A percentile compares a stretch with the other conserved stretches of the same genome.
phyloP scores from a whole-genome alignment of 495 filamentous ascomycete species.

The Hypoxylon lienhwacheense region DNA sequence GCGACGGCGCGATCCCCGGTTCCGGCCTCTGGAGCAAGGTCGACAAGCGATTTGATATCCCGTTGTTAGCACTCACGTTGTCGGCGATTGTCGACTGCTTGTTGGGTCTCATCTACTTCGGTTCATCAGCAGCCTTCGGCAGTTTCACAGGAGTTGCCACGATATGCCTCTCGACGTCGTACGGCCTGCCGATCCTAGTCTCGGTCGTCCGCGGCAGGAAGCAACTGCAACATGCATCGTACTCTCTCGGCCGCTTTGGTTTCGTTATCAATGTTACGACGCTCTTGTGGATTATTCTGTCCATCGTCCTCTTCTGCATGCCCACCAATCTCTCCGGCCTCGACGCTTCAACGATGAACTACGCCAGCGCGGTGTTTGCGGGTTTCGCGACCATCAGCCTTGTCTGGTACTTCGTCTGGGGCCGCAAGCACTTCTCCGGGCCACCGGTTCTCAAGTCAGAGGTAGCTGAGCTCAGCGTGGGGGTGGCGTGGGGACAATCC shows the following conservation, averaged over 20 bases:
- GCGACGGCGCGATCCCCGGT: slow-evolving; percentile 68
- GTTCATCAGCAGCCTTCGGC: slow-evolving; percentile 61
- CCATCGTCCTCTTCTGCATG: slow-evolving; percentile 63
- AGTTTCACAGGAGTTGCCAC: slow-evolving; percentile 65
- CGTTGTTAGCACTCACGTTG: slow-evolving; percentile 60
- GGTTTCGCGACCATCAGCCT: slow-evolving; percentile 58
- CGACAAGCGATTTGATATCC: slow-evolving; percentile 51
- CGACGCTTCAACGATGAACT: slow-evolving; percentile 58
- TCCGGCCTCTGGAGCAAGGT: slow-evolving; percentile 65
- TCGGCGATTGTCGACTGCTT: slow-evolving; percentile 60
- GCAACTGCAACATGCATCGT: slow-evolving; percentile 54
- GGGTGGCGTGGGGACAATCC: slow-evolving; percentile 32
- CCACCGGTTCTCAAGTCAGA: slow-evolving; percentile 56
- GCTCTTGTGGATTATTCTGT: slow-evolving; percentile 57
- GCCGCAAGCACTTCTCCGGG: slow-evolving; percentile 65
- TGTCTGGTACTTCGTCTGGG: slow-evolving; percentile 69
- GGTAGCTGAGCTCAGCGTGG: slow-evolving; percentile 32
- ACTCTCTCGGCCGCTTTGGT: slow-evolving; percentile 58
- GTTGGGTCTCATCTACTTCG: slow-evolving; percentile 62
- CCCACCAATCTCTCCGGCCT: slow-evolving; percentile 58
- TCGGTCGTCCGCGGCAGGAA: slow-evolving; percentile 41
- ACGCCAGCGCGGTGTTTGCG: slow-evolving; percentile 64
- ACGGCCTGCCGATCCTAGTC: slow-evolving; percentile 63
- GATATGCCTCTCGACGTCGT: slow-evolving; percentile 66
- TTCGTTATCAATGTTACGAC: slow-evolving; percentile 57